Evolutionary conservation across 2,329 filamentous ascomycete genomes (phyloP).

Genomic region (Aureobasidium sp.): DNA sequence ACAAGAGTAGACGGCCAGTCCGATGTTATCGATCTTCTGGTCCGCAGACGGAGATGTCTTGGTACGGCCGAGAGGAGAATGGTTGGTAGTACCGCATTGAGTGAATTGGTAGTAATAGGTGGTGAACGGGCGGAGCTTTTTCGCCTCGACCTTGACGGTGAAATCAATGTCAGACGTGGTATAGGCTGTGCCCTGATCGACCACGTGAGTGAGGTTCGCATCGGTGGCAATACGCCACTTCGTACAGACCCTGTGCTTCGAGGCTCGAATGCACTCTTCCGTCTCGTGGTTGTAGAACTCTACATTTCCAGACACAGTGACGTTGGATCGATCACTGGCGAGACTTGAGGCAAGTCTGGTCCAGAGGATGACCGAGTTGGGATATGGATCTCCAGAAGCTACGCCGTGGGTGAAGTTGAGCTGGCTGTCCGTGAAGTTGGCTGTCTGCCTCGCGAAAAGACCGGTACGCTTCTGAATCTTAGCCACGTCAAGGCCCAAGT

Average conservation of each 20-base stretch:
- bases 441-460: background rate
- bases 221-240: constrained; percentile 56
- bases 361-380: constrained; percentile 37
- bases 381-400: constrained; percentile 40
- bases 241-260: constrained; percentile 54
- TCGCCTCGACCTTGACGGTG: constrained; percentile 66
- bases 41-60: constrained; percentile 58
- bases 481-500: background rate
- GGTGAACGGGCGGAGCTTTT: constrained; percentile 54
- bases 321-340: constrained; percentile 36
- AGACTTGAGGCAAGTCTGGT: constrained; percentile 34
- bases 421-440: constrained; percentile 38
- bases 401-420: constrained; percentile 60
- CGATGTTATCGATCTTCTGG: constrained; percentile 52
- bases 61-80: constrained; percentile 57
- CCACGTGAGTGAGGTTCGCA: constrained; percentile 40
- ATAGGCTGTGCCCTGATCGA: constrained; percentile 54
- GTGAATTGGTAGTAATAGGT: constrained; percentile 65
- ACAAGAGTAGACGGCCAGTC: constrained; percentile 64
- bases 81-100: constrained; percentile 56
- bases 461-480: constrained; percentile 7
- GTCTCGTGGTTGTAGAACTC: constrained; percentile 49
- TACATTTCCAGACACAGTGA: constrained; percentile 50
- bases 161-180: constrained; percentile 70
- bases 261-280: constrained; percentile 49